Evolutionary conservation across 75 land plant genomes (phyloP).

Genomic region (Isoetes taiwanensis): DNA sequence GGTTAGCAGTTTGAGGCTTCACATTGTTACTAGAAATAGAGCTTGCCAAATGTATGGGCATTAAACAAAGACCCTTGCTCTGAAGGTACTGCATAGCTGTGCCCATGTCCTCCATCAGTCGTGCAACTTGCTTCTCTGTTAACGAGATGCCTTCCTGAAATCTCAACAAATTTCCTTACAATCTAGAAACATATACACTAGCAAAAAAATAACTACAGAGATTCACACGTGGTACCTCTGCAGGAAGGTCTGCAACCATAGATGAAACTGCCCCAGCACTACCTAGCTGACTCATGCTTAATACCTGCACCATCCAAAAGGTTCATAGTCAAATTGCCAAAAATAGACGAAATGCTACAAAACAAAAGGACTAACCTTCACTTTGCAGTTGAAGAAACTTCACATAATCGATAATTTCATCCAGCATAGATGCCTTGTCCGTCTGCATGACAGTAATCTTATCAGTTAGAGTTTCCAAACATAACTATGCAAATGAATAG

Average conservation of each 20-base stretch:
- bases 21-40: constrained; percentile 76
- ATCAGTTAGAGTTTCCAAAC: not conserved
- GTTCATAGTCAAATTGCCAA: too few relatives aligned
- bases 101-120: constrained; percentile 93
- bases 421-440: constrained; percentile 90
- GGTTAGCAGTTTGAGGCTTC: too few relatives aligned
- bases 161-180: too few relatives aligned
- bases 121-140: constrained; percentile 76
- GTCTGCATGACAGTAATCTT: constrained; percentile 30
- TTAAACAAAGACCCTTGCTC: constrained; percentile 92
- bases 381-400: constrained; percentile 87
- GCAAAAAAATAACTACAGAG: too few relatives aligned
- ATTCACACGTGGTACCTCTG: not conserved
- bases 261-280: not conserved
- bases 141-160: constrained; percentile 41
- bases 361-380: constrained; percentile 35
- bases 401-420: constrained; percentile 83
- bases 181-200: too few relatives aligned
- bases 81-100: constrained; percentile 98
- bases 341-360: not conserved
- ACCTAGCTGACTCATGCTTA: constrained; percentile 3
- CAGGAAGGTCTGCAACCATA: not conserved
- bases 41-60: constrained; percentile 88
- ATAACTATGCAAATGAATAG: too few relatives aligned
- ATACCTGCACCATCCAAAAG: too few relatives aligned